Evolutionary conservation across 2,329 filamentous ascomycete genomes (phyloP), one percentile per base, ranked within the genome.

Genomic region (Diaporthe citrichinensis): DNA sequence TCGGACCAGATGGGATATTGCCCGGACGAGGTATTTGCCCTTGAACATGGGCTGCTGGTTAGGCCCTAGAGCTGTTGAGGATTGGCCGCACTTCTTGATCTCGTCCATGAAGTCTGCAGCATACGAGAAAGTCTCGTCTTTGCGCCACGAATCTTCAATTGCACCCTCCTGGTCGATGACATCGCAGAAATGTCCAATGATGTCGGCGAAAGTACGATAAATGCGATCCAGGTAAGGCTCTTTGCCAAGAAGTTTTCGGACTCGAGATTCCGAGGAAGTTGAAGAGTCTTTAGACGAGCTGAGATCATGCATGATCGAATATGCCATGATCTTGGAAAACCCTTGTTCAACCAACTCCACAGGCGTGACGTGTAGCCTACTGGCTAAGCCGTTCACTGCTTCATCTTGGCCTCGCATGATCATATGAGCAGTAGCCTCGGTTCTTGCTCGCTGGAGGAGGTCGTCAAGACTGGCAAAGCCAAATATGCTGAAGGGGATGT

Each of bases 11-110:
- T 95, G 91, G 20, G 94, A 89, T 31, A 98, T 88, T 80, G 97
- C 92, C 76, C 93, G 90, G 15, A 93, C 86, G 4, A 99, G 87
- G 79, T 93, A 94, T 78, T 93, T 95, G 39, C 93, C 92, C 78
- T 90, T 93, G 85, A 98, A 98, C 72, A 92, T 92, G 4, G 97
- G 97, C 80, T 98, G 96, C 79, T 98, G 95, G 74, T 93, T 94
- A 15, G 93, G 87, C 4, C 95, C 94, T 10, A 98, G 86, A 17
- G 86, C 84, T 39, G 90, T 88, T 2, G 87, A 85, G 0, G 95
- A 95, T 78, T 92, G 87, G 41, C 94, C 91, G 78, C 93, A 92
- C 4, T 82, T 84, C 78, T 92, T 93, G 81, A 99, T 98, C 39
- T 91, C 88, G 23, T 86, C 85, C 84, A 98, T 89, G 41, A 90